Evolutionary conservation across 1,284 basidiomycete species (phyloP).

Genomic region (Pseudozyma flocculosa): DNA sequence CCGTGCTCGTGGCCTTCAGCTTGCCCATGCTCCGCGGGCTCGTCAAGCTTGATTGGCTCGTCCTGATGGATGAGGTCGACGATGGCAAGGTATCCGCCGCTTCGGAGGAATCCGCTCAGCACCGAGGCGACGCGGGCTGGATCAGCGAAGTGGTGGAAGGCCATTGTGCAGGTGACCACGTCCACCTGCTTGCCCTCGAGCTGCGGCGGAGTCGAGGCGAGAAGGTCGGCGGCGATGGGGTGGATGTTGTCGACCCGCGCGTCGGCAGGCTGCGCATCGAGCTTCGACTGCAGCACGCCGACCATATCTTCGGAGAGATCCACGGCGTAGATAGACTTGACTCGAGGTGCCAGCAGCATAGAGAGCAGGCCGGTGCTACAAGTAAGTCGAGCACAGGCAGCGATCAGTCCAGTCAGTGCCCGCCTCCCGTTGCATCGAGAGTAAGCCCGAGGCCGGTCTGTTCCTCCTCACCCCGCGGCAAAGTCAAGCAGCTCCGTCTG

Average conservation of each 20-base stretch:
- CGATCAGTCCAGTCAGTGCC: no score
- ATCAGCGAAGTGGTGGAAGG: slow-evolving; percentile 34
- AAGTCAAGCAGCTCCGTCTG: slow-evolving; percentile 24
- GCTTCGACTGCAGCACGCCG: slow-evolving; percentile 21
- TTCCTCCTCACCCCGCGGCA: slow-evolving; percentile 8
- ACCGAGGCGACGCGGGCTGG: slow-evolving; percentile 18
- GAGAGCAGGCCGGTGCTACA: slow-evolving; percentile 20
- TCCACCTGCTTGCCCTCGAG: slow-evolving; percentile 18
- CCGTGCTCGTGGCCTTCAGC: slow-evolving; percentile 4
- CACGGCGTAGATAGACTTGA: slow-evolving; percentile 18
- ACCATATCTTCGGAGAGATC: slow-evolving; percentile 30
- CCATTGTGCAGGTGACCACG: slow-evolving; percentile 32
- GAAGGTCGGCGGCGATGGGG: slow-evolving; percentile 13
- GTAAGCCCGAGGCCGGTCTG: not conserved
- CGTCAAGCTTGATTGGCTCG: slow-evolving; percentile 6
- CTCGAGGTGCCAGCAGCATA: slow-evolving; percentile 22
- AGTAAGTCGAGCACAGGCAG: no score
- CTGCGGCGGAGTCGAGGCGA: not conserved
- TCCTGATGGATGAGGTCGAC: slow-evolving; percentile 25
- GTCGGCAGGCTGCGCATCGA: slow-evolving; percentile 8
- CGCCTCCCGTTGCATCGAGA: no score
- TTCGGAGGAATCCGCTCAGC: slow-evolving; percentile 16
- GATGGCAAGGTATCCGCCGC: slow-evolving; percentile 24
- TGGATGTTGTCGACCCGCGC: slow-evolving; percentile 11
- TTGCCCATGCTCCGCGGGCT: slow-evolving; percentile 5